Evolutionary conservation across 1,284 basidiomycete species (phyloP).

Genomic region (Ceratobasidium sp.): DNA sequence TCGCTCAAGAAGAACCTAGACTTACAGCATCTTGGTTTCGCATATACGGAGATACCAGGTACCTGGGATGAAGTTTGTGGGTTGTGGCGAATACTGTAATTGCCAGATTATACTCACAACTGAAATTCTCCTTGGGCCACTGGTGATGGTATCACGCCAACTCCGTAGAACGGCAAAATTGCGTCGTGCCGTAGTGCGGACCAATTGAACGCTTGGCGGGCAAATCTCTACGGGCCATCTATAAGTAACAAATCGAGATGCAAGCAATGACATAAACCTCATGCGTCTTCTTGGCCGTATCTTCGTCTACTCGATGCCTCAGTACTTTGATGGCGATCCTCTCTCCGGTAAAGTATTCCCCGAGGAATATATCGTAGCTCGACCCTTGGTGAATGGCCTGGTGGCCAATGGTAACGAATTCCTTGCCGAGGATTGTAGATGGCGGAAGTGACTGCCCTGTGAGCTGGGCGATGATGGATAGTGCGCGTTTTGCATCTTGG

Average conservation of each 20-base stretch:
- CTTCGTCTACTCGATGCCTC: slow-evolving; percentile 24
- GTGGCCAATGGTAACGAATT: slow-evolving; percentile 27
- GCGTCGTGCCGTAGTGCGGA: slow-evolving; percentile 31
- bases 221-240: slow-evolving; percentile 27
- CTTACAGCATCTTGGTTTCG: slow-evolving; percentile 27
- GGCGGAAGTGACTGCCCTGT: slow-evolving; percentile 36
- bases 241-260: background rate
- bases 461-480: too few relatives aligned
- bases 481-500: too few relatives aligned
- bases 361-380: slow-evolving; percentile 32
- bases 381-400: slow-evolving; percentile 17
- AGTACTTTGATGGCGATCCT: slow-evolving; percentile 40
- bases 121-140: slow-evolving; percentile 21
- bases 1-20: background rate
- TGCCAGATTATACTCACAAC: slow-evolving; percentile 3
- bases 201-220: slow-evolving; percentile 35
- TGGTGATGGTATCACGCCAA: slow-evolving; percentile 8
- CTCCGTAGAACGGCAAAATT: slow-evolving; percentile 41
- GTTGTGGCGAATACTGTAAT: too few relatives aligned
- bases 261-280: background rate
- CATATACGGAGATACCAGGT: slow-evolving; percentile 19
- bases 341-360: slow-evolving; percentile 45
- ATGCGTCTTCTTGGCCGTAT: slow-evolving; percentile 26
- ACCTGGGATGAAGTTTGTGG: background rate
- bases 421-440: slow-evolving; percentile 4